These are phyloP conservation scores for Rhizophora mangle DNA, from an alignment of 345 rosid genomes.

Conservation along the genomic window DNA sequence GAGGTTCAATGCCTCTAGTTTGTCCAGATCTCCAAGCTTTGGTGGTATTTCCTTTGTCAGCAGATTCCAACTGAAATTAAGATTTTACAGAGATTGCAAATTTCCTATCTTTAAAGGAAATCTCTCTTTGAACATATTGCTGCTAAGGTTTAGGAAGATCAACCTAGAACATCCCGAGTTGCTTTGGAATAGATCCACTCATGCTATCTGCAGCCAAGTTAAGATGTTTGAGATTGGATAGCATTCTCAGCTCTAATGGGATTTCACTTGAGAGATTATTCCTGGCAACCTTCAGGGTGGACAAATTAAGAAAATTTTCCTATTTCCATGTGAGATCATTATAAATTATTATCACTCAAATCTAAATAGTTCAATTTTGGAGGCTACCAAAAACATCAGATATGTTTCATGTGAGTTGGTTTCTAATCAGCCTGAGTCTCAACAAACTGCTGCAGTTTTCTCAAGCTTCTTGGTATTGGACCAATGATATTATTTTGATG, in stretches of 20 bases:
- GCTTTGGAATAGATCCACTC: conserved; percentile 24
- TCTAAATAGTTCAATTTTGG: conserved; percentile 25
- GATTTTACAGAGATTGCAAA: neutral
- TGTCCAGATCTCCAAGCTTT: neutral
- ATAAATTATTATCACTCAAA: conserved; percentile 24
- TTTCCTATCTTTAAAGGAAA: neutral
- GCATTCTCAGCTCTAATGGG: conserved; percentile 22
- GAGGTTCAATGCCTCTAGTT: neutral
- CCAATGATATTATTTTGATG: no score
- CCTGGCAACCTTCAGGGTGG: conserved; percentile 20
- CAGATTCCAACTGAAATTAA: neutral
- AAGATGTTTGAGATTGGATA: conserved; percentile 16
- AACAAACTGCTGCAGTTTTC: conserved; percentile 30
- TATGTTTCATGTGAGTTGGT: conserved; percentile 30
- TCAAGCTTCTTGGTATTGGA: conserved; percentile 28
- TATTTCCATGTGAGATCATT: conserved; percentile 34
- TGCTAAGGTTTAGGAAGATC: neutral
- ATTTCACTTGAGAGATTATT: conserved; percentile 22
- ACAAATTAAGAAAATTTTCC: conserved; percentile 23
- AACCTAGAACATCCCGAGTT: neutral
- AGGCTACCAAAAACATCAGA: conserved; percentile 25
- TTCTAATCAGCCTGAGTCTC: conserved; percentile 30
- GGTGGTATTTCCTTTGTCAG: neutral
- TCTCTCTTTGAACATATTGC: neutral
- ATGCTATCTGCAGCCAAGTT: conserved; percentile 21